phyloP scores from a whole-genome alignment of 257 asterid species.

The Gardenia jasminoides region DNA sequence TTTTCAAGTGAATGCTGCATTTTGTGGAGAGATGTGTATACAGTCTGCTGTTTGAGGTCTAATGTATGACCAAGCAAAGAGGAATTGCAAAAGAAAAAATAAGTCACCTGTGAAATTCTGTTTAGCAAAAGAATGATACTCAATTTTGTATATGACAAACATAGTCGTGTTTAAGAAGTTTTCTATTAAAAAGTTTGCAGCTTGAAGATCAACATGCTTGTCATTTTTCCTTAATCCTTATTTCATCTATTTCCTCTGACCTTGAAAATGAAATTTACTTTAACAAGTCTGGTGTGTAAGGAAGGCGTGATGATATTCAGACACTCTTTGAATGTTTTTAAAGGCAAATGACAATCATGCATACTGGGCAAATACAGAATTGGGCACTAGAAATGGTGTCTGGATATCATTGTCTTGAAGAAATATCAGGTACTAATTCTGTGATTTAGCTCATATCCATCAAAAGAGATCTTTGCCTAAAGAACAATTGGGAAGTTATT shows the following conservation, averaged over 20 bases:
- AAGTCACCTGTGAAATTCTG: constrained; percentile 31
- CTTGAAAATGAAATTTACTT: neutral
- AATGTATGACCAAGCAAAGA: constrained; percentile 22
- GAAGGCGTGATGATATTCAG: too few species aligned
- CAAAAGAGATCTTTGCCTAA: neutral
- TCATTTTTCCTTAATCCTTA: neutral
- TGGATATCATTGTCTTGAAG: neutral
- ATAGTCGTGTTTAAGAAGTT: neutral
- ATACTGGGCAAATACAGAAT: too few species aligned
- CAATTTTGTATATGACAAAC: constrained; percentile 27
- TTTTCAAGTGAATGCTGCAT: constrained; percentile 16
- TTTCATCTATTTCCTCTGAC: neutral
- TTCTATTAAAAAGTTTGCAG: constrained; percentile 2
- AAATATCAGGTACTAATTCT: constrained; percentile 2
- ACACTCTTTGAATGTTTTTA: too few species aligned
- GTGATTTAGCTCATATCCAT: neutral
- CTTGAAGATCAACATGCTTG: neutral
- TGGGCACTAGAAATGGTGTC: too few species aligned
- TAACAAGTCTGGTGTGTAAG: neutral
- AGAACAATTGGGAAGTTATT: neutral
- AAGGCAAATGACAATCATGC: too few species aligned
- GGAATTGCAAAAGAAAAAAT: constrained; percentile 30
- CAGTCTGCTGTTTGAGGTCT: constrained; percentile 29
- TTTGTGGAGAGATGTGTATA: constrained; percentile 2
- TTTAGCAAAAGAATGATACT: constrained; percentile 24